Percentiles rank a stretch among this genome's conserved stretches.
These are phyloP conservation scores for Neospora caninum DNA, from an alignment of 169 alveolate genomes.

Conservation along the genomic window DNA sequence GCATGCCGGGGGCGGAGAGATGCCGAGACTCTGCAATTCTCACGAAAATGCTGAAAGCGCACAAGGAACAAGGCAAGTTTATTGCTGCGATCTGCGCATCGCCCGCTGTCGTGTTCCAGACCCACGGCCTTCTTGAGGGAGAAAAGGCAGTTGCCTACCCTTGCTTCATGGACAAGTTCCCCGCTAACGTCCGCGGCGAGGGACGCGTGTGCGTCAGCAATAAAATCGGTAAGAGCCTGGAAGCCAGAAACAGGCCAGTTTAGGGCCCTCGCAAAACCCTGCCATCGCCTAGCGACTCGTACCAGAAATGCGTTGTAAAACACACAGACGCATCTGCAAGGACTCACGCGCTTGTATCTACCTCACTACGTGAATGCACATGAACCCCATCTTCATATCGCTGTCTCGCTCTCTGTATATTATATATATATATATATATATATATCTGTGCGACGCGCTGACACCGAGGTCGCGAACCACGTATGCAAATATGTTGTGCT, in stretches of 20 bases:
- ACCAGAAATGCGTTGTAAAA: no score
- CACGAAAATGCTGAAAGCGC: slow-evolving; percentile 71
- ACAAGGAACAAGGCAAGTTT: slow-evolving; percentile 72
- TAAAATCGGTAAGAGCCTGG: neutral
- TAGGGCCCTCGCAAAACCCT: neutral
- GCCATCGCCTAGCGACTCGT: no score
- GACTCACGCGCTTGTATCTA: no score
- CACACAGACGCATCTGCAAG: no score
- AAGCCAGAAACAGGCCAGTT: no score
- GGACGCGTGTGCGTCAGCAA: slow-evolving; percentile 58
- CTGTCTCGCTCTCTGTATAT: no score
- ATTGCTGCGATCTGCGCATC: slow-evolving; percentile 85
- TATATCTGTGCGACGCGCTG: no score
- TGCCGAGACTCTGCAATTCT: slow-evolving; percentile 73
- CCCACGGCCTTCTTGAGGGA: slow-evolving; percentile 78
- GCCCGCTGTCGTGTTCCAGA: slow-evolving; percentile 79
- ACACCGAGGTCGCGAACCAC: no score
- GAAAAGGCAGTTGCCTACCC: slow-evolving; percentile 82
- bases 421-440: no score
- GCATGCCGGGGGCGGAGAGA: slow-evolving; percentile 58
- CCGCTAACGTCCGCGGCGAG: slow-evolving; percentile 6
- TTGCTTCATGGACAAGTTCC: slow-evolving; percentile 47
- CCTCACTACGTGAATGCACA: no score
- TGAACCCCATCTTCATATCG: no score
- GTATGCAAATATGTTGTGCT: neutral